Evolutionary conservation across 345 rosid genomes (phyloP).

Genomic region (Rhizophora apiculata): DNA sequence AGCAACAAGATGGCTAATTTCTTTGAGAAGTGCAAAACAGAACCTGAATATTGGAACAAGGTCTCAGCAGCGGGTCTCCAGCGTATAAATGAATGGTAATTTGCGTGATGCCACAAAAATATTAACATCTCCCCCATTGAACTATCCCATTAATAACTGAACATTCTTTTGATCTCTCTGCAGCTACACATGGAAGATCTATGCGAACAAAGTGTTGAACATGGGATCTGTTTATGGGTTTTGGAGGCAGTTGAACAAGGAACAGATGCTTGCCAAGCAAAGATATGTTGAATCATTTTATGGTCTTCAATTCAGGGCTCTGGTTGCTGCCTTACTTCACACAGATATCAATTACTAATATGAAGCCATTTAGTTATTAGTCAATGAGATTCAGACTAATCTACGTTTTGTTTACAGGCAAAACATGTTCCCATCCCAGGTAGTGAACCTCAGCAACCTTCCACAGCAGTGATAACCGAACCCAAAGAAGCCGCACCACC

Average conservation of each 20-base stretch:
- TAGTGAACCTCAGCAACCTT: conserved; percentile 26
- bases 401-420: conserved; percentile 31
- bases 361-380: background rate
- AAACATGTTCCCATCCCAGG: conserved; percentile 51
- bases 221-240: conserved; percentile 80
- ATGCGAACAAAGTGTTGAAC: conserved; percentile 61
- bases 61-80: conserved; percentile 61
- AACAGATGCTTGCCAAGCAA: conserved; percentile 66
- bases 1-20: conserved; percentile 67
- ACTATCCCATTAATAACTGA: background rate
- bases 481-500: conserved; percentile 17
- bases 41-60: conserved; percentile 54
- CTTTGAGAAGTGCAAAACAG: conserved; percentile 62
- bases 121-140: background rate
- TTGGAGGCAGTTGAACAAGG: conserved; percentile 77
- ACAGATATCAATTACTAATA: background rate
- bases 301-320: conserved; percentile 62
- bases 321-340: conserved; percentile 42
- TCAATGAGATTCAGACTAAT: background rate
- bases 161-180: conserved; percentile 7
- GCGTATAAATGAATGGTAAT: conserved; percentile 79
- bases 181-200: conserved; percentile 94
- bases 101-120: background rate
- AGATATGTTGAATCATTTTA: conserved; percentile 69
- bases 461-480: conserved; percentile 9